A percentile compares a stretch with the other conserved stretches of the same genome.
phyloP scores from a whole-genome alignment of 2,329 filamentous ascomycete species.

The Chaetomium olivaceum region DNA sequence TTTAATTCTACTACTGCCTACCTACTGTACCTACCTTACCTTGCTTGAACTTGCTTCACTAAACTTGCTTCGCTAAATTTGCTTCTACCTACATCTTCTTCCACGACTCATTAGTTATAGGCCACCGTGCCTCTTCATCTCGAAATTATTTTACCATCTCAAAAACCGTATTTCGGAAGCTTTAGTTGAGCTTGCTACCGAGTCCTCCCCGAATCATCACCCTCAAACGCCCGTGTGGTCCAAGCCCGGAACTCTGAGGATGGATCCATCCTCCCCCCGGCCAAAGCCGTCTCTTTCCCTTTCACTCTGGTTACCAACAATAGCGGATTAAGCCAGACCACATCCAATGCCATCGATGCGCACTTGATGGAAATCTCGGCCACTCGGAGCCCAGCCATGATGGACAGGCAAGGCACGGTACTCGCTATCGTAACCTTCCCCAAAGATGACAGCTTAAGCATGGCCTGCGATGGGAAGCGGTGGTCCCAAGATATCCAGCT shows the following conservation, averaged over 20 bases:
- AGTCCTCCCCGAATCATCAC: background rate
- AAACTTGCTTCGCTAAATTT: too few relatives aligned
- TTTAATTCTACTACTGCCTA: background rate
- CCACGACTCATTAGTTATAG: background rate
- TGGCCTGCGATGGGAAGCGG: conserved; percentile 40
- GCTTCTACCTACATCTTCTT: background rate
- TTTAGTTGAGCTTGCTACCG: background rate
- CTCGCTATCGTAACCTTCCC: conserved; percentile 43
- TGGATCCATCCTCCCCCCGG: background rate
- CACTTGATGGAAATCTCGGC: conserved; percentile 29
- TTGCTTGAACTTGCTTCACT: too few relatives aligned
- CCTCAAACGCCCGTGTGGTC: background rate
- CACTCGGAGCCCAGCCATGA: conserved; percentile 2
- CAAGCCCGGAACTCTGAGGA: background rate
- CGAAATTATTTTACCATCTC: background rate
- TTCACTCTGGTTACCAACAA: background rate
- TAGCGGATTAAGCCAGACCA: background rate
- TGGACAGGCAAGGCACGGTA: conserved; percentile 26
- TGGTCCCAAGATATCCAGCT: conserved; percentile 40
- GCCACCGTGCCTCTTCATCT: background rate
- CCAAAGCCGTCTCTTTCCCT: background rate
- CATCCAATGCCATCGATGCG: conserved; percentile 24
- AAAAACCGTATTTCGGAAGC: background rate
- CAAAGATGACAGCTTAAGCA: conserved; percentile 23
- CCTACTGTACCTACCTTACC: background rate